Base-by-base conservation (phyloP, 1,139 yeast species). In the Nakaseomyces bracarensis region DNA sequence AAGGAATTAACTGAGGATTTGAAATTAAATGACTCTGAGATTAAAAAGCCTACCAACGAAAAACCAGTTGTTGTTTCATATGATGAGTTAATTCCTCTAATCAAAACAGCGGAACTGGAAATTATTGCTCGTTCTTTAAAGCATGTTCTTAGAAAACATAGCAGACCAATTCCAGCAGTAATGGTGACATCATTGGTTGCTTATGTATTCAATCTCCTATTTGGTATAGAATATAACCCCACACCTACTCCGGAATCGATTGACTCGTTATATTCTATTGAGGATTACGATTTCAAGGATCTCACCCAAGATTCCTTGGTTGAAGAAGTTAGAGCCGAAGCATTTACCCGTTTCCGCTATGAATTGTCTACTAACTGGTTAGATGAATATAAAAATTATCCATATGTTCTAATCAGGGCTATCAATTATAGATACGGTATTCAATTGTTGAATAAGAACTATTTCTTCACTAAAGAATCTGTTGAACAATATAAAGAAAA, bases 381-480 rank as follows among this genome's bases (percentile, higher is more conserved):
- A 29, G 44, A 53, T 3, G 40, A 53, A 1, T 46, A 45, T 18
- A 50, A 58, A 7, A 51, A 71, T 38, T 65, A 62, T 33, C 70
- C 73, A 13, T 50, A 66, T 22, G 73, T 74, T 45, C 60, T 86
- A 43, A 69, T 85, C 58, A 77, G 91, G 66, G 86, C 81, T 49
- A 70, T 87, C 47, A 79, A 95, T 13, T 57, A 70, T 43, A 82
- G 83, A 64, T 76, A 80, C 52, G 98, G 98, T 65, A 75, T 91
- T 45, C 98, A 91, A 67, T 82, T 95, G 85, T 67, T 69, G 16
- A 60, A 63, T 46, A 66, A 63, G 46, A 57, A 60, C 10, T 67
- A 66, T 46, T 61, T 51, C 49, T 66, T 63, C 51, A 69, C 75
- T 33, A 58, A 60, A 42, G 75, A 69, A 40, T 65, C 65, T 21